phyloP scores from a whole-genome alignment of 202 grass and related monocot species.

The Cymbopogon flexuosus region DNA sequence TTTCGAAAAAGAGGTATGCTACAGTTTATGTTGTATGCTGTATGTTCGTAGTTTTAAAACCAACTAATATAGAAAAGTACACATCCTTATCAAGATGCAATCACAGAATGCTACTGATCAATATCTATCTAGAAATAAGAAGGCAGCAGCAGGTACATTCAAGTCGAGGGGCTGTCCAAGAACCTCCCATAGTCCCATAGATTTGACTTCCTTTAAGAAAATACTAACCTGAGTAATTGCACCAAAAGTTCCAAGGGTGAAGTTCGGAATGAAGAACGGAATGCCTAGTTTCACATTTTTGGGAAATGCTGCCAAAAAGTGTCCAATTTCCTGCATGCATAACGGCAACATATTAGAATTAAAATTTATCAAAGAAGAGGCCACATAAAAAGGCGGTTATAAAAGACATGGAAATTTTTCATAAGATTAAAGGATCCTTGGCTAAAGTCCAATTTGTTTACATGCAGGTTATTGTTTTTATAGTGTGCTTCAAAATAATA shows the following conservation, averaged over 20 bases:
- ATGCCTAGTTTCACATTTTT: conserved; percentile 86
- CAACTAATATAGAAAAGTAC: background rate
- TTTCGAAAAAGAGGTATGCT: background rate
- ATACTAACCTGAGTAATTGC: conserved; percentile 79
- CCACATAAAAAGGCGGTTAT: conserved; percentile 1
- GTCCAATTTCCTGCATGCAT: conserved; percentile 75
- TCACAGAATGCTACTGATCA: conserved; percentile 3
- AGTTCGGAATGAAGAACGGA: conserved; percentile 95
- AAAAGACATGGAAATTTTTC: background rate
- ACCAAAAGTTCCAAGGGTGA: conserved; percentile 91
- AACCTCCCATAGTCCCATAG: background rate
- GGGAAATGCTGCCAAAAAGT: conserved; percentile 85
- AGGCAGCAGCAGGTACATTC: background rate
- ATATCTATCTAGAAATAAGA: conserved; percentile 28
- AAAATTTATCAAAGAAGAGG: conserved; percentile 1
- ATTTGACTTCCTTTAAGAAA: conserved; percentile 25
- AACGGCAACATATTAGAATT: conserved; percentile 12
- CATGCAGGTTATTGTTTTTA: background rate
- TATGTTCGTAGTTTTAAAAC: background rate
- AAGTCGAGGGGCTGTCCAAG: background rate
- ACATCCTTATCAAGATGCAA: conserved; percentile 10
- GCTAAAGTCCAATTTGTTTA: background rate
- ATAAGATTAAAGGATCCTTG: background rate
- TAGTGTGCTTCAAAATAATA: background rate
- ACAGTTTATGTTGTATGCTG: background rate